A percentile compares a stretch with the other conserved stretches of the same genome.
Evolutionary conservation across 148 eudicot species (phyloP).

Genomic region (Tetragonia tetragonoides): DNA sequence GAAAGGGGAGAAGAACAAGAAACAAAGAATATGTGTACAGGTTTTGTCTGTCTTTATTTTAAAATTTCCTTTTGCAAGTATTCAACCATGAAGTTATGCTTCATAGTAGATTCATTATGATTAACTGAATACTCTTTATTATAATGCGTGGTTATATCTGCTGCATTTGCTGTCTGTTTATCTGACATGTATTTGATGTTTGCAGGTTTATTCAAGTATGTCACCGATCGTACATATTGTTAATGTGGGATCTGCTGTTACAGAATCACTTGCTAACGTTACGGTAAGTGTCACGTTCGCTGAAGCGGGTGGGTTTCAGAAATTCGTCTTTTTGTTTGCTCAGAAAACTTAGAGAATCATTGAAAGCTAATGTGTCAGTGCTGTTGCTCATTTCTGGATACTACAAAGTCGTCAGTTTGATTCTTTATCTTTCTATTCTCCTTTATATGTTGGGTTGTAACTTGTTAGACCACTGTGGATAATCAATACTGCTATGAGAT

Average conservation of each 20-base stretch:
- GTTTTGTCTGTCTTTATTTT: too few relatives aligned
- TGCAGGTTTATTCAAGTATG: slow-evolving; percentile 88
- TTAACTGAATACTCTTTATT: neutral
- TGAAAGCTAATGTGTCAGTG: too few relatives aligned
- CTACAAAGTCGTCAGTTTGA: too few relatives aligned
- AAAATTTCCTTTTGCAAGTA: too few relatives aligned
- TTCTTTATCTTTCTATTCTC: too few relatives aligned
- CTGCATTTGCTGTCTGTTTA: neutral
- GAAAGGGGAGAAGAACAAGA: neutral
- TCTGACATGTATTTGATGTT: slow-evolving; percentile 8
- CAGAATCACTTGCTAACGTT: slow-evolving; percentile 75
- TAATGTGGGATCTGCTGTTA: slow-evolving; percentile 59
- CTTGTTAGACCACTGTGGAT: too few relatives aligned
- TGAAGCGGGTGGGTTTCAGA: neutral
- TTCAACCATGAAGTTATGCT: too few relatives aligned
- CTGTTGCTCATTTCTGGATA: too few relatives aligned
- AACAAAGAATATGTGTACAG: neutral
- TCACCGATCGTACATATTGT: slow-evolving; percentile 79
- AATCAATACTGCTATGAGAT: neutral
- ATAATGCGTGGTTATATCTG: neutral
- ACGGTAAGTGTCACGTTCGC: slow-evolving; percentile 50
- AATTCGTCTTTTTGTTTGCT: neutral
- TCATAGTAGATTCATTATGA: neutral
- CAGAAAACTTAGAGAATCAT: too few relatives aligned
- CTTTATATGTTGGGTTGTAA: too few relatives aligned